phyloP scores from a whole-genome alignment of 768 basidiomycete species.

The Boletus bicolor region DNA sequence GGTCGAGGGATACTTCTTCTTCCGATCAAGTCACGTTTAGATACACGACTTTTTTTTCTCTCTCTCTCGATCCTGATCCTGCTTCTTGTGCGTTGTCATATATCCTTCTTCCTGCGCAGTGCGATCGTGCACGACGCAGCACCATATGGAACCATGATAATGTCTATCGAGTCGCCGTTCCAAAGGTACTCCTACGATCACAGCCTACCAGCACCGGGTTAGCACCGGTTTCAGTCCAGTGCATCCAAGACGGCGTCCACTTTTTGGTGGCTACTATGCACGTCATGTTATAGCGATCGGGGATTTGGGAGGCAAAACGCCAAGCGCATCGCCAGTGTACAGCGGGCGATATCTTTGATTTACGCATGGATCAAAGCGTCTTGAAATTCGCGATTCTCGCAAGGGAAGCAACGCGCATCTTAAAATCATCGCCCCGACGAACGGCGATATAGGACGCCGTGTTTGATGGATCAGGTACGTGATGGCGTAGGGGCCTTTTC shows the following conservation, averaged over 20 bases:
- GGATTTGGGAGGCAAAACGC: background rate
- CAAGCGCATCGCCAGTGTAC: no score
- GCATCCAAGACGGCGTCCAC: background rate
- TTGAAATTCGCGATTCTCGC: background rate
- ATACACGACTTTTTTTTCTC: slow-evolving; percentile 2
- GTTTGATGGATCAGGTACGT: background rate
- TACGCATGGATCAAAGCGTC: background rate
- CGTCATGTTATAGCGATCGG: background rate
- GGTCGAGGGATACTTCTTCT: slow-evolving; percentile 8
- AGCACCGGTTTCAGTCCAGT: background rate
- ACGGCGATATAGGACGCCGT: background rate
- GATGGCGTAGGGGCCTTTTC: background rate
- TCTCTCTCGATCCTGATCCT: background rate
- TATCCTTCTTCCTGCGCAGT: background rate
- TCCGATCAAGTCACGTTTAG: slow-evolving; percentile 3
- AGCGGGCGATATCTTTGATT: background rate
- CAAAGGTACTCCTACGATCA: background rate
- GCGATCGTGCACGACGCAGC: slow-evolving; percentile 7
- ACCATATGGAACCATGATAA: background rate
- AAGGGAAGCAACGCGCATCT: background rate
- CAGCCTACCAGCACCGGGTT: background rate
- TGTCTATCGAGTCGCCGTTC: slow-evolving; percentile 8
- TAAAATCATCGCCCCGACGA: background rate
- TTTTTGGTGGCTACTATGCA: background rate
- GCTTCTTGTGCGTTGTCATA: background rate